These are phyloP conservation scores for Dysphania ambrosioides DNA, from an alignment of 148 eudicot species.

Conservation along the genomic window DNA sequence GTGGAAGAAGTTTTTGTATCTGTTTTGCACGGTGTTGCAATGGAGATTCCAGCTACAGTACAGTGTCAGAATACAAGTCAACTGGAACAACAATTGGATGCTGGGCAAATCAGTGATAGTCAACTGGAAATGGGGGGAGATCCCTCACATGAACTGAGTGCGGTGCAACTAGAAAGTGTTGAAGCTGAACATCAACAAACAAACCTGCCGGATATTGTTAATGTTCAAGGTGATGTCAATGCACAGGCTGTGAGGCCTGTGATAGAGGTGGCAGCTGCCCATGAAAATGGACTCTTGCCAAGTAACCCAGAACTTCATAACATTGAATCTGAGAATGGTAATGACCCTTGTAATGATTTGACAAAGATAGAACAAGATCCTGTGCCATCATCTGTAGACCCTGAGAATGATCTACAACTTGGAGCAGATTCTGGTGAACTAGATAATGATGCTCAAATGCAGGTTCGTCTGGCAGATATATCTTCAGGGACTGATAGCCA, in stretches of 20 bases:
- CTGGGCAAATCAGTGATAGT: constrained; percentile 29
- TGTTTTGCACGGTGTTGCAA: constrained; percentile 46
- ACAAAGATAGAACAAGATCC: constrained; percentile 29
- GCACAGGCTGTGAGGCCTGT: constrained; percentile 23
- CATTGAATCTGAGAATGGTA: constrained; percentile 63
- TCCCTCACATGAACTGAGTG: constrained; percentile 36
- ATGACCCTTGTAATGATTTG: constrained; percentile 36
- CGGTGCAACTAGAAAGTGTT: constrained; percentile 33
- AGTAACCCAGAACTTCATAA: constrained; percentile 29
- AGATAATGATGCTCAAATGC: constrained; percentile 35
- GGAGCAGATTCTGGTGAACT: constrained; percentile 29
- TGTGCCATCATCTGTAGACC: constrained; percentile 19
- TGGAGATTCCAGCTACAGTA: constrained; percentile 37
- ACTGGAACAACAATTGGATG: constrained; percentile 34
- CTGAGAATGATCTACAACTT: constrained; percentile 22
- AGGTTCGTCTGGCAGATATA: constrained; percentile 32
- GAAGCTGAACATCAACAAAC: constrained; percentile 34
- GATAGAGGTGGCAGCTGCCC: constrained; percentile 33
- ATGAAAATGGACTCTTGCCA: constrained; percentile 36
- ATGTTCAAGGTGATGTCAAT: constrained; percentile 31
- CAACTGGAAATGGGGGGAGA: constrained; percentile 31
- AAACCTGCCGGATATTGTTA: constrained; percentile 30
- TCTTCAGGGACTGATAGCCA: constrained; percentile 32
- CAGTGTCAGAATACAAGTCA: constrained; percentile 38
- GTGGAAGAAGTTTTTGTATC: constrained; percentile 78